phyloP scores from a whole-genome alignment of 2,329 filamentous ascomycete genomes.

The Zymoseptoria tritici region DNA sequence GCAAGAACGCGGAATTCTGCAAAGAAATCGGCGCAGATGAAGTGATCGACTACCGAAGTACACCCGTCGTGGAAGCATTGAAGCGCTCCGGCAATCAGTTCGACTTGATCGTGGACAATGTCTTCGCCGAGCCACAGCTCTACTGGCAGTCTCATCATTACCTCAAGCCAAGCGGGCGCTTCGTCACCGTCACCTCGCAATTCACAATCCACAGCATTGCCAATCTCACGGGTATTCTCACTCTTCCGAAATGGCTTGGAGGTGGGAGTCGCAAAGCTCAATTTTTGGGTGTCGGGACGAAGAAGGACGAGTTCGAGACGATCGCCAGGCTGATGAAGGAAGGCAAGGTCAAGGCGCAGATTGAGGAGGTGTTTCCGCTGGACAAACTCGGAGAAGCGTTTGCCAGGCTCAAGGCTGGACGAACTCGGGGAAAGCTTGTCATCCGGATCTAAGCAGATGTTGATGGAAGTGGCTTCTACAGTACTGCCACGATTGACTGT shows the following conservation, averaged over 20 bases:
- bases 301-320: slow-evolving; percentile 32
- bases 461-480: background rate
- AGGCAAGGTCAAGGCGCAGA: slow-evolving; percentile 49
- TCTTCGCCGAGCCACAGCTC: slow-evolving; percentile 44
- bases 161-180: slow-evolving; percentile 43
- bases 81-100: slow-evolving; percentile 40
- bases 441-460: slow-evolving; percentile 20
- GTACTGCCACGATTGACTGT: no score
- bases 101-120: slow-evolving; percentile 52
- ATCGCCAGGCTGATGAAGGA: slow-evolving; percentile 47
- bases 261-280: slow-evolving; percentile 42
- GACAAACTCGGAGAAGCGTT: slow-evolving; percentile 52
- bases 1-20: slow-evolving; percentile 50
- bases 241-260: slow-evolving; percentile 43
- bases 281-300: slow-evolving; percentile 44
- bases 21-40: slow-evolving; percentile 55
- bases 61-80: slow-evolving; percentile 43
- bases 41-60: slow-evolving; percentile 52
- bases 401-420: slow-evolving; percentile 49
- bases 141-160: slow-evolving; percentile 49
- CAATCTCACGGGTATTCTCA: slow-evolving; percentile 23
- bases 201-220: slow-evolving; percentile 6
- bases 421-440: slow-evolving; percentile 55
- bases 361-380: slow-evolving; percentile 51
- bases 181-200: slow-evolving; percentile 27